These are phyloP conservation scores for Penicillium turbatum DNA, from an alignment of 495 filamentous ascomycete genomes.

Conservation along the genomic window DNA sequence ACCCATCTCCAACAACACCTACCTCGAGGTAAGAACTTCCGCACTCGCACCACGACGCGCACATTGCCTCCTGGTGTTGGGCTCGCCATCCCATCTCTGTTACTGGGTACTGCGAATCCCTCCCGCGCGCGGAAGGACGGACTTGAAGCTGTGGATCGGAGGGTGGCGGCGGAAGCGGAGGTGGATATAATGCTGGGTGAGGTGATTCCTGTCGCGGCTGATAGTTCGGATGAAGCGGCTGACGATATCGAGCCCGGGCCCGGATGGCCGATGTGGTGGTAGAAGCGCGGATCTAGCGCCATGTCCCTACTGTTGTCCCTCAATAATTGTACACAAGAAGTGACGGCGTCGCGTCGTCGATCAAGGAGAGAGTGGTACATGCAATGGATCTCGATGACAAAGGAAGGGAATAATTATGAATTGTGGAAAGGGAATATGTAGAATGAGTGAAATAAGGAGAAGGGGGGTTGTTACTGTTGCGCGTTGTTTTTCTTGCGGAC, in stretches of 20 bases:
- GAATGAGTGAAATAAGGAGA: constrained; percentile 16
- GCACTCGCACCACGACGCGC: constrained; percentile 86
- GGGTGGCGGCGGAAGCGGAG: constrained; percentile 55
- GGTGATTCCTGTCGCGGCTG: constrained; percentile 51
- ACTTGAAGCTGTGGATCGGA: constrained; percentile 49
- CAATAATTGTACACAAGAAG: constrained; percentile 45
- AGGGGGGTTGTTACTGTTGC: constrained; percentile 26
- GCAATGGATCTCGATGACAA: constrained; percentile 24
- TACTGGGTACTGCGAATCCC: constrained; percentile 46
- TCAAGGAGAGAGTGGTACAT: constrained; percentile 41
- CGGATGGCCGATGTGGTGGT: constrained; percentile 42
- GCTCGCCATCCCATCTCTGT: constrained; percentile 31
- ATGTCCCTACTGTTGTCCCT: constrained; percentile 47
- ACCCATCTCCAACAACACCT: constrained; percentile 21
- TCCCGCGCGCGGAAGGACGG: constrained; percentile 71
- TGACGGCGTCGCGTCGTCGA: constrained; percentile 45
- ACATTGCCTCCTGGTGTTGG: constrained; percentile 72
- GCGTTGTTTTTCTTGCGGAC: constrained; percentile 22
- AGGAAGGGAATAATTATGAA: background rate
- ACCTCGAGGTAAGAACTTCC: constrained; percentile 89
- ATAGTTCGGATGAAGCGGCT: constrained; percentile 54
- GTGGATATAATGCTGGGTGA: constrained; percentile 47
- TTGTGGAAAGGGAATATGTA: constrained; percentile 3
- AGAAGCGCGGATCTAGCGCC: constrained; percentile 55
- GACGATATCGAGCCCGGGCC: constrained; percentile 48